Conservation (phyloP, 805 yeast genomes). For the Wickerhamiella dianesei region DNA sequence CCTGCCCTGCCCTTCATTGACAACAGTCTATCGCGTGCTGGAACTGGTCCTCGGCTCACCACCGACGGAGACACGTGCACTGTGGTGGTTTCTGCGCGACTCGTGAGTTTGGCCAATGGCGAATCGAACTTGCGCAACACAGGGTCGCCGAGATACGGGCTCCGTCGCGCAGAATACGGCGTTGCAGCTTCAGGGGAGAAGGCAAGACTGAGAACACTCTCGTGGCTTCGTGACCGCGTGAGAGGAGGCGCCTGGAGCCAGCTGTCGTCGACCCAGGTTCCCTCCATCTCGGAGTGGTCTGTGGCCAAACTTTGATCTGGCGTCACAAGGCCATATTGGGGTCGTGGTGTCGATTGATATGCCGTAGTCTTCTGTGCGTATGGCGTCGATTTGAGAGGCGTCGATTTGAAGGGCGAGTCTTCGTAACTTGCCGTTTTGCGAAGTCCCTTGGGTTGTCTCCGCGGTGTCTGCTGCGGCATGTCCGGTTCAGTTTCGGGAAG, state of each 20-base stretch:
- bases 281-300: neutral
- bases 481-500: neutral
- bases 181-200: slow-evolving; percentile 5
- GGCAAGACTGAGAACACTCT: slow-evolving; percentile 13
- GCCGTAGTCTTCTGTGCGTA: neutral
- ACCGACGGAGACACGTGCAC: neutral
- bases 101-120: neutral
- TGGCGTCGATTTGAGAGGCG: neutral
- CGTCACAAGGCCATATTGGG: no score
- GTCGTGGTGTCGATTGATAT: no score
- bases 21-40: neutral
- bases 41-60: neutral
- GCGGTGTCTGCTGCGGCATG: neutral
- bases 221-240: slow-evolving; percentile 14
- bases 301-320: neutral
- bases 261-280: neutral
- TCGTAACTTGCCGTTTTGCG: neutral
- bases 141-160: neutral
- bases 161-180: neutral
- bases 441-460: no score
- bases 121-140: neutral
- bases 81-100: neutral
- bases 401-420: neutral
- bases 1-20: neutral
- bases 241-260: slow-evolving; percentile 5